Conservation (phyloP, 2,329 filamentous ascomycete species). For the Cyphellophora europaea region DNA sequence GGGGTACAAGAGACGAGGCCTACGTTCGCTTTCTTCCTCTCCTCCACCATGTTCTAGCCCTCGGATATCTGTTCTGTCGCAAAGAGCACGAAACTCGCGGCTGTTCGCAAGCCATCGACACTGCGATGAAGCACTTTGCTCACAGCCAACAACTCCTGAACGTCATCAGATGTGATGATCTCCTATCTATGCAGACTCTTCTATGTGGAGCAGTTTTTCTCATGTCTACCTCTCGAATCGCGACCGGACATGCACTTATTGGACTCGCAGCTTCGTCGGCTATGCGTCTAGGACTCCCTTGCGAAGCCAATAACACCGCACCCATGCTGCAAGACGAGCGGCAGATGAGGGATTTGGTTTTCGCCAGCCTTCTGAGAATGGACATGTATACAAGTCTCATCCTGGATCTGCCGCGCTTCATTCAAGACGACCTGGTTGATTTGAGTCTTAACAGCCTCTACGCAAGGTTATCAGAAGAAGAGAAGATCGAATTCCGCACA, state of each 20-base stretch:
- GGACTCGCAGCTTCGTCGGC: slow-evolving; percentile 12
- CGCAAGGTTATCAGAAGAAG: background rate
- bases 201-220: slow-evolving; percentile 11
- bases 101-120: slow-evolving; percentile 8
- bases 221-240: slow-evolving; percentile 12
- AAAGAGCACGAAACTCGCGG: slow-evolving; percentile 8
- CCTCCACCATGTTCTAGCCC: slow-evolving; percentile 11
- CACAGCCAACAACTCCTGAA: slow-evolving; percentile 8
- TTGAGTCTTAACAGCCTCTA: background rate
- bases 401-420: slow-evolving; percentile 11
- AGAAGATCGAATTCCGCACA: background rate
- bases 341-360: slow-evolving; percentile 8
- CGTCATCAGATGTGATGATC: slow-evolving; percentile 8
- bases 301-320: slow-evolving; percentile 5
- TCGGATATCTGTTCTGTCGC: slow-evolving; percentile 10
- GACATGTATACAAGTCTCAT: slow-evolving; percentile 14
- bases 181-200: slow-evolving; percentile 11
- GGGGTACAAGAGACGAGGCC: too few relatives aligned
- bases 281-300: slow-evolving; percentile 12
- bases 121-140: slow-evolving; percentile 12
- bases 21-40: slow-evolving; percentile 8
- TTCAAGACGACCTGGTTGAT: slow-evolving; percentile 10
- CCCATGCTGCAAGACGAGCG: slow-evolving; percentile 5
- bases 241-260: slow-evolving; percentile 11
- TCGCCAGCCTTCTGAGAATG: slow-evolving; percentile 10